Evolutionary conservation across 495 filamentous ascomycete species (phyloP), one percentile per base, ranked within the genome.

Genomic region (Annulohypoxylon bovei): DNA sequence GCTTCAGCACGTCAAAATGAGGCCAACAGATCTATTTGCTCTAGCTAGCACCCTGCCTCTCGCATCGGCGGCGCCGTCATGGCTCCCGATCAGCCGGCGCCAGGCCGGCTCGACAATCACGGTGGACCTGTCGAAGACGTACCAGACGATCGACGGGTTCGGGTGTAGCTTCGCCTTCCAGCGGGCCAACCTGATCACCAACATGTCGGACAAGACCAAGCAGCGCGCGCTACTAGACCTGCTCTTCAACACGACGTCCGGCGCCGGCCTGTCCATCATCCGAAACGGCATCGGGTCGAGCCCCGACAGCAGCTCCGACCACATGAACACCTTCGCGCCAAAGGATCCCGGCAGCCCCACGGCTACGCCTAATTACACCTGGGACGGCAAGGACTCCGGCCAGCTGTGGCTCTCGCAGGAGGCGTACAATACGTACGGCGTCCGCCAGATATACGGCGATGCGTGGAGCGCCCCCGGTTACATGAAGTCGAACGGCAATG

Each of bases 261-360:
- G 85, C 3, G 86, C 86, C 0, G 87, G 85, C 2, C 77, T 89
- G 55, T 79, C 81, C 22, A 87, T 89, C 67, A 65, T 89, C 39
- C 84, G 86, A 6, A 87, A 85, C 64, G 83, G 87, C 20, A 85
- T 89, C 71, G 86, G 86, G 7, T 86, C 84, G 0, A 80, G 77
- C 50, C 78, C 80, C 2, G 78, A 81, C 72, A 78, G 75, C 47
- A 72, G 72, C 44, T 76, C 71, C 25, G 84, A 86, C 72, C 78
- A 81, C 50, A 84, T 84, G 81, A 81, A 84, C 68, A 80, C 80
- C 0, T 82, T 85, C 22, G 80, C 79, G 30, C 84, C 85, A 0
- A 80, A 76, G 64, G 77, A 78, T 59, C 84, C 85, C 6, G 81
- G 81, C 16, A 71, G 76, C 23, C 80, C 85, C 0, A 72, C 54